Base-by-base conservation (phyloP, 257 asterid species). In the Scutellaria barbata region DNA sequence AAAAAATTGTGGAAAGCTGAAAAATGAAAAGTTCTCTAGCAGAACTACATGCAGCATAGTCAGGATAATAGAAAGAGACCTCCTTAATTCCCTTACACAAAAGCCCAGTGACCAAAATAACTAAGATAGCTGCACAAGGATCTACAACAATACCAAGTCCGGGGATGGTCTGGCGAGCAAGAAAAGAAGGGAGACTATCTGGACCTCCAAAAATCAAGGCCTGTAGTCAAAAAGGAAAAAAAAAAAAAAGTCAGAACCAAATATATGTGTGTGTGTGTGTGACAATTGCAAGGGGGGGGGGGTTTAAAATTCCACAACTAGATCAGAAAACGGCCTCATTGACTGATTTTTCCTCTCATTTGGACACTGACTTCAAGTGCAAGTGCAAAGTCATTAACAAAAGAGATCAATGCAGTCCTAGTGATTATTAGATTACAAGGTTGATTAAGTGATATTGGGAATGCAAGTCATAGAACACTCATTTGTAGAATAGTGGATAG, bases 131-230 rank as follows among this genome's bases (percentile, higher is more conserved):
- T 47, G 98, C 96, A 83, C 96, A 89, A 13, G 97, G 98, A 68
- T 92, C 98, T 35, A 92, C 90, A 59, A 86, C 82, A 69, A 92
- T 47, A 72, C 60, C 84, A 74, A 87, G 74, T 72, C 92, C 91
- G 0, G 95, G 96, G 71, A 92, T 82, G 37, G 92, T 81, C 16
- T 92, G 95, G 20, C 96, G 96, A 57, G 98, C 83, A 56, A 92
- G 81, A 79, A 85, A 82, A 42, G 71, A 72, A 37, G 96, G 98
- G 66, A 92, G 92, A 82, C 83, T 90, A 79, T 86, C 82, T 69
- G 92, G 80, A 72, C 96, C 90, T 76, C 98, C 96, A 60, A 88
- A 88, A 58, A 92, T 96, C 84, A 90, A 74, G 68, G 96, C 92
- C 98, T 92, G 37, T 12, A 70, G 71, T 42, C 59, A 67, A 66